Conservation (phyloP, 805 yeast species). For the Candida mattraensis region DNA sequence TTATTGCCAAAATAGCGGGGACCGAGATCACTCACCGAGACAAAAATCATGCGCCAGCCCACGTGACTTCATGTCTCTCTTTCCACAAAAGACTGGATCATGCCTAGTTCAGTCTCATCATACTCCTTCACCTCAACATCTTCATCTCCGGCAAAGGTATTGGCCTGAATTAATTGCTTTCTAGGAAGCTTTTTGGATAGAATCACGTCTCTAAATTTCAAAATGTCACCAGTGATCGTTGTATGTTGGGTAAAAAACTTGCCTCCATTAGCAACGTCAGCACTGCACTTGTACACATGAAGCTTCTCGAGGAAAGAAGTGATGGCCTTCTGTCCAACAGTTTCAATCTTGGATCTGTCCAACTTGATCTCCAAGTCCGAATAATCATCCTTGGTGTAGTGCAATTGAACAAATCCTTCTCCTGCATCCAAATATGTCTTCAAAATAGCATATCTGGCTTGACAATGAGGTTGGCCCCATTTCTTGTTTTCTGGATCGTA, state of each 20-base stretch:
- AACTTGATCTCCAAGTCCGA: constrained; percentile 61
- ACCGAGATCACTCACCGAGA: no score
- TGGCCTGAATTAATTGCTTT: constrained; percentile 81
- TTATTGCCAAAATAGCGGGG: background rate
- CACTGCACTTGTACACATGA: constrained; percentile 79
- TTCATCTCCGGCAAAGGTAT: constrained; percentile 50
- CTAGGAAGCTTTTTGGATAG: constrained; percentile 76
- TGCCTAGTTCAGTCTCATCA: constrained; percentile 68
- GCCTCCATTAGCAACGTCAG: constrained; percentile 64
- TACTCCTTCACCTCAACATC: constrained; percentile 65
- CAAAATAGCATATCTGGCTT: constrained; percentile 84
- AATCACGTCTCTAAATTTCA: constrained; percentile 66
- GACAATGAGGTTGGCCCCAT: constrained; percentile 97
- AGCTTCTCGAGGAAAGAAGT: constrained; percentile 68
- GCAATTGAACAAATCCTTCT: constrained; percentile 54
- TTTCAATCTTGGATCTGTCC: constrained; percentile 61
- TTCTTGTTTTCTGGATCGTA: constrained; percentile 81
- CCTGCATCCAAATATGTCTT: constrained; percentile 71
- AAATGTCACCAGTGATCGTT: constrained; percentile 60
- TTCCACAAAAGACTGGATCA: constrained; percentile 76
- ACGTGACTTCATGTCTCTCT: constrained; percentile 39
- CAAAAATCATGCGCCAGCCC: no score
- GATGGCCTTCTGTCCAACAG: constrained; percentile 72
- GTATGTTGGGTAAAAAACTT: constrained; percentile 66
- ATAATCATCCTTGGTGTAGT: constrained; percentile 45